Percentiles rank a stretch among this genome's conserved stretches.
Conservation (phyloP, 2,329 filamentous ascomycete genomes). For the Fusarium pseudoanthophilum region DNA sequence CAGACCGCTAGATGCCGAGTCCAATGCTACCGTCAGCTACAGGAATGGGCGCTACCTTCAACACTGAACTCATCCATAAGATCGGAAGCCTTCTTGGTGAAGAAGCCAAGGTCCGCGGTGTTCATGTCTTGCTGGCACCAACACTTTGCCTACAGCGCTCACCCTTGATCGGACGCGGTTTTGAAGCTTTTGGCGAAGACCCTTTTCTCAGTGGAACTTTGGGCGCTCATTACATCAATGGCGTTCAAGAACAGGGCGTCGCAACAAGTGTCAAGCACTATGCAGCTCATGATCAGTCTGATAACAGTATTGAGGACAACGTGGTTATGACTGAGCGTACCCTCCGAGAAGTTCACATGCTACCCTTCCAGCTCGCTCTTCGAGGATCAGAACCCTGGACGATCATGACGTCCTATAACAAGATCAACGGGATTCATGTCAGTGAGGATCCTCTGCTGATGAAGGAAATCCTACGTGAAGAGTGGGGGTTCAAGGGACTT, state of each 20-base stretch:
- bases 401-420: slow-evolving; percentile 48
- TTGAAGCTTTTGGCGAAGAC: slow-evolving; percentile 55
- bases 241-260: slow-evolving; percentile 53
- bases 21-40: slow-evolving; percentile 45
- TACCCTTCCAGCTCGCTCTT: slow-evolving; percentile 54
- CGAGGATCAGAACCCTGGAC: slow-evolving; percentile 52
- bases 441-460: slow-evolving; percentile 37
- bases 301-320: slow-evolving; percentile 40
- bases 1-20: slow-evolving; percentile 52
- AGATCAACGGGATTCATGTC: slow-evolving; percentile 54
- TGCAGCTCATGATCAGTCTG: slow-evolving; percentile 53
- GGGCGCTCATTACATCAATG: slow-evolving; percentile 48
- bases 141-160: slow-evolving; percentile 55
- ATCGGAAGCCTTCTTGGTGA: slow-evolving; percentile 68
- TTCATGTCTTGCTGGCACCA: slow-evolving; percentile 66
- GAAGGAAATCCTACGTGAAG: slow-evolving; percentile 47
- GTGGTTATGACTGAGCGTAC: slow-evolving; percentile 36
- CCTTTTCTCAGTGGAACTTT: slow-evolving; percentile 53
- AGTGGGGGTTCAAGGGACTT: slow-evolving; percentile 35
- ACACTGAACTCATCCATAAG: slow-evolving; percentile 65
- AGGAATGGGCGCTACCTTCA: slow-evolving; percentile 69
- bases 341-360: slow-evolving; percentile 40
- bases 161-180: slow-evolving; percentile 55
- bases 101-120: slow-evolving; percentile 65
- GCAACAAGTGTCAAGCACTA: slow-evolving; percentile 56